phyloP scores from a whole-genome alignment of 1,139 yeast genomes.

The Hyphopichia pseudoburtonii region DNA sequence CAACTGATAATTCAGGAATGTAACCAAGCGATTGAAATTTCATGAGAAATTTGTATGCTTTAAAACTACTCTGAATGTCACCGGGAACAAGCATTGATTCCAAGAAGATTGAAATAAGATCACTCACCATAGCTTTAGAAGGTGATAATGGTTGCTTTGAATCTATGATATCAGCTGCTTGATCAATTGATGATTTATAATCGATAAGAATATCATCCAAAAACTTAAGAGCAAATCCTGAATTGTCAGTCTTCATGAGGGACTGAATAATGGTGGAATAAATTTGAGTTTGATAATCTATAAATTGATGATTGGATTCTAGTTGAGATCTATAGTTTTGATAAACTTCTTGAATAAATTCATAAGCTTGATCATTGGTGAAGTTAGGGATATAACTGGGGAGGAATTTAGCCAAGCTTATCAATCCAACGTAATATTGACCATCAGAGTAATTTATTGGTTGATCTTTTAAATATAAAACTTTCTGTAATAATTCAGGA shows the following conservation, averaged over 20 bases:
- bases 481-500: slow-evolving; percentile 18
- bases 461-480: slow-evolving; percentile 8
- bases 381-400: slow-evolving; percentile 7
- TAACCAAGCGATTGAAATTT: slow-evolving; percentile 33
- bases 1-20: slow-evolving; percentile 39
- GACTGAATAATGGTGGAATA: slow-evolving; percentile 54
- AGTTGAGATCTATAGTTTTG: neutral
- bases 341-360: slow-evolving; percentile 28
- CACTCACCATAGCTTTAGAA: slow-evolving; percentile 25
- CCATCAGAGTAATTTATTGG: slow-evolving; percentile 2
- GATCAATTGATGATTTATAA: slow-evolving; percentile 19
- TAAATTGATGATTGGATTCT: neutral
- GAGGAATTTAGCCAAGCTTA: slow-evolving; percentile 25
- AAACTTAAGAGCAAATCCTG: slow-evolving; percentile 52
- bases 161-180: slow-evolving; percentile 1
- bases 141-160: slow-evolving; percentile 9
- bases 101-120: slow-evolving; percentile 33
- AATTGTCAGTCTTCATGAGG: slow-evolving; percentile 49
- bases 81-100: slow-evolving; percentile 19
- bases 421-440: slow-evolving; percentile 17
- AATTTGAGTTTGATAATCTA: slow-evolving; percentile 40
- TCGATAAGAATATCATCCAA: slow-evolving; percentile 46
- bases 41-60: slow-evolving; percentile 26
- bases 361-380: slow-evolving; percentile 20
- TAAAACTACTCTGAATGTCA: slow-evolving; percentile 14